phyloP scores from a whole-genome alignment of 2,329 filamentous ascomycete genomes.

The Torrubiella hemipterigena region DNA sequence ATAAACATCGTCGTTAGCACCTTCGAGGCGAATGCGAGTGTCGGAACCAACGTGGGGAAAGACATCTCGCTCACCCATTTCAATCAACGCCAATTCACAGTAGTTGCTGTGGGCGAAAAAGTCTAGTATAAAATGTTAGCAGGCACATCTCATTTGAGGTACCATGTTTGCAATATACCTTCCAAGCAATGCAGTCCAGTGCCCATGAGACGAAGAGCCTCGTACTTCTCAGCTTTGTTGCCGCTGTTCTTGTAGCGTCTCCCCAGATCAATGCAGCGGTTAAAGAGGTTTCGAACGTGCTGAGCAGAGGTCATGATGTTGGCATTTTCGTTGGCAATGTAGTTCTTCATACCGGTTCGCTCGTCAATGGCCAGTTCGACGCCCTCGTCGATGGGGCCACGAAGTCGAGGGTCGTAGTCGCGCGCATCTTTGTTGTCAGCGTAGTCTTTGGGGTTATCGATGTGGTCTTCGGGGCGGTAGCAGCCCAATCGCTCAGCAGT shows the following conservation, averaged over 20 bases:
- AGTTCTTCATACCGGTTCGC: constrained; percentile 74
- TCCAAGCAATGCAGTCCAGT: constrained; percentile 85
- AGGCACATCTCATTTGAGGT: not conserved
- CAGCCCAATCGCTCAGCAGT: constrained; percentile 65
- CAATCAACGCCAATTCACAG: constrained; percentile 63
- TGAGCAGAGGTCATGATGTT: constrained; percentile 73
- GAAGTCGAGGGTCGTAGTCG: constrained; percentile 67
- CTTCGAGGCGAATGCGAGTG: constrained; percentile 59
- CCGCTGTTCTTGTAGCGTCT: constrained; percentile 51
- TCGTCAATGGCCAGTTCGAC: constrained; percentile 70
- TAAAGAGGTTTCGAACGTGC: constrained; percentile 64
- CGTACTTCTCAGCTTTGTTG: constrained; percentile 64
- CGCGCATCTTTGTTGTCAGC: constrained; percentile 80
- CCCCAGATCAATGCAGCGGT: constrained; percentile 65
- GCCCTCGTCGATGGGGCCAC: constrained; percentile 68
- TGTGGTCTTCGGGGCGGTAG: constrained; percentile 61
- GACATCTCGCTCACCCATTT: constrained; percentile 71
- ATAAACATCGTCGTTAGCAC: constrained; percentile 55
- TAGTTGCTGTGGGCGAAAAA: constrained; percentile 91
- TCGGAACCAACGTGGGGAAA: constrained; percentile 78
- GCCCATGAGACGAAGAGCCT: constrained; percentile 75
- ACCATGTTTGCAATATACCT: constrained; percentile 27
- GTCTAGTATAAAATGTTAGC: constrained; percentile 5
- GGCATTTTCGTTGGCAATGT: constrained; percentile 75
- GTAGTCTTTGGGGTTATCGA: constrained; percentile 73